A percentile compares a stretch with the other conserved stretches of the same genome.
Evolutionary conservation across 345 rosid species (phyloP).

Genomic region (Euphorbia pulcherrima): DNA sequence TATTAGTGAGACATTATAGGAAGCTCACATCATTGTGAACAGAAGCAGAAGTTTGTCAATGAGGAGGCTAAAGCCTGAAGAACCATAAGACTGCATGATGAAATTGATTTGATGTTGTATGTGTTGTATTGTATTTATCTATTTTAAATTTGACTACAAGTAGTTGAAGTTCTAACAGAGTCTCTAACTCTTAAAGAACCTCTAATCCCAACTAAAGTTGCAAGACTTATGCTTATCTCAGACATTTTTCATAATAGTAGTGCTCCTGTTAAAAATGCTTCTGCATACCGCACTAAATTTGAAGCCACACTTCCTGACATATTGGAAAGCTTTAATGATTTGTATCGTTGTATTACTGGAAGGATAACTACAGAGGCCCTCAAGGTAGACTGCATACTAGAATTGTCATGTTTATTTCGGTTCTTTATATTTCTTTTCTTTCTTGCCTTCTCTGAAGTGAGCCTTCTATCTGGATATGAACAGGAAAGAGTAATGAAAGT

Average conservation of each 20-base stretch:
- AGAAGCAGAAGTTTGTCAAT: background rate
- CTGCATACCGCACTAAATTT: slow-evolving; percentile 97
- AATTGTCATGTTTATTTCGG: slow-evolving; percentile 1
- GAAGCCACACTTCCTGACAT: slow-evolving; percentile 88
- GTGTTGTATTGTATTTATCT: background rate
- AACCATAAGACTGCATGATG: background rate
- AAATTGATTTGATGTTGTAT: background rate
- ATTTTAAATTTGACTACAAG: slow-evolving; percentile 38
- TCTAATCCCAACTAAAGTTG: slow-evolving; percentile 93
- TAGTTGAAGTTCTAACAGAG: slow-evolving; percentile 96
- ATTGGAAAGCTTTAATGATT: slow-evolving; percentile 97
- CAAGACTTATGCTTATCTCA: slow-evolving; percentile 81
- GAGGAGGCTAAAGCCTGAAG: background rate
- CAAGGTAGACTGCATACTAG: slow-evolving; percentile 47
- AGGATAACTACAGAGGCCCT: slow-evolving; percentile 98
- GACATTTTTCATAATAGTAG: slow-evolving; percentile 95
- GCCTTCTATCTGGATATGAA: slow-evolving; percentile 19
- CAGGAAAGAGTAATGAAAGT: slow-evolving; percentile 98
- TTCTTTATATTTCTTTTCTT: slow-evolving; percentile 5
- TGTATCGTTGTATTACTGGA: slow-evolving; percentile 90
- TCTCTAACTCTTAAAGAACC: slow-evolving; percentile 94
- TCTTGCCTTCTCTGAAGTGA: slow-evolving; percentile 11
- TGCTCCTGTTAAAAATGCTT: slow-evolving; percentile 97
- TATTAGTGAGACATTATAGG: background rate
- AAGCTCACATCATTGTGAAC: background rate